Conservation (phyloP, 345 rosid species). For the Eucalyptus marginata region DNA sequence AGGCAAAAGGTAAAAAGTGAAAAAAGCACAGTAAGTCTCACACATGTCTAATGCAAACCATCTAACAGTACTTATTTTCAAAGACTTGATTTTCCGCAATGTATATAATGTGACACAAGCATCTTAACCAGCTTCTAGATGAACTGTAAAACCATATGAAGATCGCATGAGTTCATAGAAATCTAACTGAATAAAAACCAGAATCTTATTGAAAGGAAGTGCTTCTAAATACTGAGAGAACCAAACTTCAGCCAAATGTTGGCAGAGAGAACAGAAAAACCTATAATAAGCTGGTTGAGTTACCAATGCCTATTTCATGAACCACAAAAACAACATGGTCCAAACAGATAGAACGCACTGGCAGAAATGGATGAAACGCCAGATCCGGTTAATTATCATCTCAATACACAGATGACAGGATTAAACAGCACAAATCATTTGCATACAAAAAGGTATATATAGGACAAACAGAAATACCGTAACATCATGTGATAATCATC, state of each 20-base stretch:
- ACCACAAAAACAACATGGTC: background rate
- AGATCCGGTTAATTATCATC: background rate
- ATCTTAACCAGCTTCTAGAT: background rate
- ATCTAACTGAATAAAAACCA: background rate
- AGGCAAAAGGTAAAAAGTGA: background rate
- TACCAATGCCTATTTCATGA: background rate
- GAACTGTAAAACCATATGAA: background rate
- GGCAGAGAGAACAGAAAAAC: background rate
- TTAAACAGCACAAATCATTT: background rate
- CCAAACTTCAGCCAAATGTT: background rate
- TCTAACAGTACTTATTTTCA: background rate
- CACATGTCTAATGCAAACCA: background rate
- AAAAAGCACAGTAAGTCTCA: background rate
- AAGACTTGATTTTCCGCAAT: background rate
- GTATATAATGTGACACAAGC: background rate
- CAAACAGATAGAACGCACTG: background rate
- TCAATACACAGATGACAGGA: background rate
- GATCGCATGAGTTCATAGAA: background rate
- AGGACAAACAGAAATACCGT: conserved; percentile 26
- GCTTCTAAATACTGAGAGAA: background rate
- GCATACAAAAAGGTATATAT: background rate
- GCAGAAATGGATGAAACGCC: background rate
- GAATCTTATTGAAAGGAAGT: background rate
- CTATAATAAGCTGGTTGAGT: background rate
- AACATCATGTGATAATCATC: conserved; percentile 98